Evolutionary conservation across 2,329 filamentous ascomycete genomes (phyloP).

Genomic region (Sporothrix mexicana): DNA sequence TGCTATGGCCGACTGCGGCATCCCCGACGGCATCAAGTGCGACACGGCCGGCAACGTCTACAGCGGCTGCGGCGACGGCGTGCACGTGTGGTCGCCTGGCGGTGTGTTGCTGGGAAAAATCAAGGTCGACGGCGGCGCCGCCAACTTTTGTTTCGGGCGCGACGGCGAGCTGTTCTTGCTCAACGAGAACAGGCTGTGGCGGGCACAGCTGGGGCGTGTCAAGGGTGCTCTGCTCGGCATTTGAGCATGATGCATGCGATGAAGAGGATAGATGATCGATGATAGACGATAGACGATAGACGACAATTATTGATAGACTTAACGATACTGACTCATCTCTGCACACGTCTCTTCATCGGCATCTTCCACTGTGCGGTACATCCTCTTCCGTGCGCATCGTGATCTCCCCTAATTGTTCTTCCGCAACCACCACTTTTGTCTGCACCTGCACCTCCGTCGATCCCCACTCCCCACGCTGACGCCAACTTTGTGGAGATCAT

Average conservation of each 20-base stretch:
- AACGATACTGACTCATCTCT: neutral
- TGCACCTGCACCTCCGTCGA: neutral
- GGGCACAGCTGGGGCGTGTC: slow-evolving; percentile 34
- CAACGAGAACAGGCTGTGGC: slow-evolving; percentile 54
- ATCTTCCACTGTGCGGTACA: neutral
- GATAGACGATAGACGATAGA: too few species aligned
- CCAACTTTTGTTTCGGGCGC: slow-evolving; percentile 54
- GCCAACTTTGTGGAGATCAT: neutral
- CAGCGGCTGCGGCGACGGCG: slow-evolving; percentile 54
- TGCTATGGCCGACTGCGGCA: slow-evolving; percentile 53
- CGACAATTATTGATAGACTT: too few species aligned
- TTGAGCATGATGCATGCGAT: neutral
- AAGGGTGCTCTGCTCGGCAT: slow-evolving; percentile 29
- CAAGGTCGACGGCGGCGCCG: slow-evolving; percentile 48
- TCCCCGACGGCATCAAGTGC: slow-evolving; percentile 52
- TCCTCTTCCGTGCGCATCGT: too few species aligned
- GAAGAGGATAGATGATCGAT: too few species aligned
- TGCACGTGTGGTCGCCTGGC: slow-evolving; percentile 54
- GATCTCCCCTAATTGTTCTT: too few species aligned
- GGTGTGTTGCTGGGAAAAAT: slow-evolving; percentile 53
- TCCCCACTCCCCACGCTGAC: neutral
- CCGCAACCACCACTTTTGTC: too few species aligned
- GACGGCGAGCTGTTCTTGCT: slow-evolving; percentile 53
- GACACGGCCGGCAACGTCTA: slow-evolving; percentile 54
- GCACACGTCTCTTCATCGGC: neutral